Percentiles rank a stretch among this genome's conserved stretches.
These are phyloP conservation scores for Blastobotrys mokoenaii DNA, from an alignment of 805 yeast genomes.

Conservation along the genomic window DNA sequence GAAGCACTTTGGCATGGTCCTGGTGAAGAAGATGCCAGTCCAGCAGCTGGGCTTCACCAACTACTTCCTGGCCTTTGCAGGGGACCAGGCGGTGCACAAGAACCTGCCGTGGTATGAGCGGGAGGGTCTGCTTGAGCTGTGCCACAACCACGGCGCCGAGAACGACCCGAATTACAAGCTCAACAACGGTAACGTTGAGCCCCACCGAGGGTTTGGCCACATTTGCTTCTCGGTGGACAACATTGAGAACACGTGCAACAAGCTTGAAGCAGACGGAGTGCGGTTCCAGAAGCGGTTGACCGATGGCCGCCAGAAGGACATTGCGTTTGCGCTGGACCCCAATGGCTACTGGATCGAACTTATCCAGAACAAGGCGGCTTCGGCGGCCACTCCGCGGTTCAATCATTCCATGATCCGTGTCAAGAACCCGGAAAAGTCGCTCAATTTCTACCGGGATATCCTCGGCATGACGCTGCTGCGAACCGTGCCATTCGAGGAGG, in stretches of 20 bases:
- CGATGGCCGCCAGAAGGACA: conserved; percentile 88
- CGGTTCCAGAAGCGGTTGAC: conserved; percentile 70
- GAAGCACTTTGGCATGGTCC: conserved; percentile 64
- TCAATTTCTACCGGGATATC: conserved; percentile 69
- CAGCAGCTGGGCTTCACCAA: conserved; percentile 53
- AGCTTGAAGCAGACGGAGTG: conserved; percentile 54
- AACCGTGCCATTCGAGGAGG: conserved; percentile 49
- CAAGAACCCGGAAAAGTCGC: conserved; percentile 68
- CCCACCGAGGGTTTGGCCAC: conserved; percentile 90
- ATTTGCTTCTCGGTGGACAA: conserved; percentile 82
- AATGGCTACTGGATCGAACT: conserved; percentile 96
- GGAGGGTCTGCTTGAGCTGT: conserved; percentile 73
- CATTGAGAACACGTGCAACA: conserved; percentile 51
- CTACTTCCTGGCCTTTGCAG: conserved; percentile 57
- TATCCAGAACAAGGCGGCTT: conserved; percentile 44
- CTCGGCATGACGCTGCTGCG: conserved; percentile 74
- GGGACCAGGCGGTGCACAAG: conserved; percentile 33
- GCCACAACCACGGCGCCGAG: conserved; percentile 73
- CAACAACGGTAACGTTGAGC: conserved; percentile 78
- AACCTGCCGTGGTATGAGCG: conserved; percentile 32
- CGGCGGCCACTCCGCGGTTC: conserved; percentile 32
- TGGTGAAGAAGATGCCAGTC: conserved; percentile 43
- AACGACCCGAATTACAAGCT: conserved; percentile 44
- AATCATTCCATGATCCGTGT: conserved; percentile 93
- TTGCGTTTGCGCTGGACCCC: conserved; percentile 93